These are phyloP conservation scores for Aulographum hederae DNA, from an alignment of 2,329 filamentous ascomycete species.

Conservation along the genomic window DNA sequence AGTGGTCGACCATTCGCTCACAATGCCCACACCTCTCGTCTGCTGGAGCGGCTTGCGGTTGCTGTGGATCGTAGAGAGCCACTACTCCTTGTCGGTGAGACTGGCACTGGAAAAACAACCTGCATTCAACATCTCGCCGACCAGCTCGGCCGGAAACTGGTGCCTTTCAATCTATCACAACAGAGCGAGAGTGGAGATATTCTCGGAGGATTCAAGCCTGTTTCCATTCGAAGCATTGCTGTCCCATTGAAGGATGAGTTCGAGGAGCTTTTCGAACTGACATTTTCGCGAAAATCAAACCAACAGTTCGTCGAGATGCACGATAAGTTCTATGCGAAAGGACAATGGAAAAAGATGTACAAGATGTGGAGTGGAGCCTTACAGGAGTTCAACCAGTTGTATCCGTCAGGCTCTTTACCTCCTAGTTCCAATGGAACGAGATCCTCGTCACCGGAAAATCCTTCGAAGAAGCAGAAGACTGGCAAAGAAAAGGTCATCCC, in stretches of 20 bases:
- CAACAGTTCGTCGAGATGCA: constrained; percentile 62
- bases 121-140: constrained; percentile 84
- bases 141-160: constrained; percentile 66
- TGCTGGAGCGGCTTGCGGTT: constrained; percentile 76
- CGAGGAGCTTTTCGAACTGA: constrained; percentile 70
- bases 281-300: constrained; percentile 69
- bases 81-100: constrained; percentile 90
- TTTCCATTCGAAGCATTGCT: constrained; percentile 74
- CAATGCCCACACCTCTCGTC: constrained; percentile 64
- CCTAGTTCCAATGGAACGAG: neutral
- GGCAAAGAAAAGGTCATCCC: constrained; percentile 51
- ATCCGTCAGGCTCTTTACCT: neutral
- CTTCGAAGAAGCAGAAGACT: constrained; percentile 29
- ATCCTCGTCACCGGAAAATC: constrained; percentile 29
- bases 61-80: constrained; percentile 75
- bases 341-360: constrained; percentile 74
- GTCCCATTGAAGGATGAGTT: constrained; percentile 89
- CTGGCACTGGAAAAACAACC: constrained; percentile 94
- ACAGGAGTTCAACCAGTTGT: constrained; percentile 1
- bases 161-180: constrained; percentile 89
- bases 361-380: constrained; percentile 73
- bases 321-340: constrained; percentile 58
- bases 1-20: constrained; percentile 52
- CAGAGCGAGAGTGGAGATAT: constrained; percentile 96
- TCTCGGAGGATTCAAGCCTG: constrained; percentile 87